Evolutionary conservation across 2,329 filamentous ascomycete species (phyloP).

Genomic region (Colletotrichum liaoningense): DNA sequence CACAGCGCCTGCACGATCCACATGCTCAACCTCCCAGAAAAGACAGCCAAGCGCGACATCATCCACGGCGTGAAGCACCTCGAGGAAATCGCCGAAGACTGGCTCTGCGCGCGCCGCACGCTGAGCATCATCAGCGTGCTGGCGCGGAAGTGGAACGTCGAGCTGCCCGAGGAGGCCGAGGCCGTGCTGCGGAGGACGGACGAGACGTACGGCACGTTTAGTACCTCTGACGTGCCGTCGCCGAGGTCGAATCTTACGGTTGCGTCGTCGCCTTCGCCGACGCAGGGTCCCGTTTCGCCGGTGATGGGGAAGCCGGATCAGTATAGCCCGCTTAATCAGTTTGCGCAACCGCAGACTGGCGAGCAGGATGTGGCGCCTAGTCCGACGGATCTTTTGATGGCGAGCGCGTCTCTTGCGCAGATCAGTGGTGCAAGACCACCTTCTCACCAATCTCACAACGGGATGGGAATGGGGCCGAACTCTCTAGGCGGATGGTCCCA

Average conservation of each 20-base stretch:
- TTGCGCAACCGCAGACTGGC: constrained; percentile 43
- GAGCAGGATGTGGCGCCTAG: constrained; percentile 39
- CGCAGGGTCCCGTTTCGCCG: constrained; percentile 38
- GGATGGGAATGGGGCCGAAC: neutral
- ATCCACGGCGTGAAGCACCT: constrained; percentile 91
- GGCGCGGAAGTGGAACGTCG: constrained; percentile 89
- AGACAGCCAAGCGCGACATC: constrained; percentile 89
- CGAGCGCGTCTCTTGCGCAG: constrained; percentile 38
- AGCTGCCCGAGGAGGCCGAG: constrained; percentile 85
- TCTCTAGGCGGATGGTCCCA: constrained; percentile 41
- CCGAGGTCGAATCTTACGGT: constrained; percentile 51
- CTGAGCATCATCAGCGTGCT: constrained; percentile 87
- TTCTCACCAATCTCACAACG: constrained; percentile 16
- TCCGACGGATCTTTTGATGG: constrained; percentile 42
- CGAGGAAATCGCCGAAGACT: constrained; percentile 95
- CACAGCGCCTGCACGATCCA: constrained; percentile 97
- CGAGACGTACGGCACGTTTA: constrained; percentile 81
- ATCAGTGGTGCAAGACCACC: constrained; percentile 37
- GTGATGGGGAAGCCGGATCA: constrained; percentile 43
- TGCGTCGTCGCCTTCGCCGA: constrained; percentile 42
- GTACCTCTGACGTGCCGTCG: constrained; percentile 69
- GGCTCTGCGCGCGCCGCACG: constrained; percentile 89
- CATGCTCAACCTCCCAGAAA: constrained; percentile 91
- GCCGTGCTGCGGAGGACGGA: constrained; percentile 82
- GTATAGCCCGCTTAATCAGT: constrained; percentile 49